Evolutionary conservation across 208 protist genomes (phyloP).

Genomic region (Leishmania aethiopica): DNA sequence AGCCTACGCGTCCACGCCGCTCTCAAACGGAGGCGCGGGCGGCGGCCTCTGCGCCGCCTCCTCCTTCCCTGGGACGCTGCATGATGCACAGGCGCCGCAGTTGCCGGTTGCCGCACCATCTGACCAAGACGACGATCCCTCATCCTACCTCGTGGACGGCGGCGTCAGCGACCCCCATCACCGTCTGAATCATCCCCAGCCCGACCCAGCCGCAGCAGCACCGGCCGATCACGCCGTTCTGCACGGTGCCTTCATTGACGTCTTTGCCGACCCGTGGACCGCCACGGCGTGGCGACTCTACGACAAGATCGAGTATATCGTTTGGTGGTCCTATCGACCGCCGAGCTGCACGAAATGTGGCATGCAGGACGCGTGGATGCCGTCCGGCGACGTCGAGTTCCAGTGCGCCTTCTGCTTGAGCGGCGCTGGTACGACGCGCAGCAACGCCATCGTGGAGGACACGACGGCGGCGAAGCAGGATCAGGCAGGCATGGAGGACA

Average conservation of each 20-base stretch:
- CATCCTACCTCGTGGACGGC: background rate
- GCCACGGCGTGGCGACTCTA: conserved; percentile 54
- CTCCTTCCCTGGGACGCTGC: background rate
- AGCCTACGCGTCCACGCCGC: background rate
- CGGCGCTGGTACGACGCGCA: conserved; percentile 57
- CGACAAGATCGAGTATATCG: conserved; percentile 85
- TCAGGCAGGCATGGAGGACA: conserved; percentile 32
- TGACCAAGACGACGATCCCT: conserved; percentile 1
- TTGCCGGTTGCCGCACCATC: background rate
- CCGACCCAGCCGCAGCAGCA: background rate
- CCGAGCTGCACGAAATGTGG: conserved; percentile 61
- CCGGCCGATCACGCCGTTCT: conserved; percentile 45
- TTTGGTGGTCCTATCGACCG: conserved; percentile 82
- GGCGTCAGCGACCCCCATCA: background rate
- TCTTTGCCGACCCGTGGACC: conserved; percentile 62
- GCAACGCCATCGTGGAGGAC: conserved; percentile 72
- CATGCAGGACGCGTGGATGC: conserved; percentile 74
- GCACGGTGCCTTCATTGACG: conserved; percentile 60
- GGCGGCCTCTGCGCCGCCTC: background rate
- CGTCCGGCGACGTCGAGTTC: conserved; percentile 60
- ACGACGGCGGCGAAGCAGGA: conserved; percentile 18
- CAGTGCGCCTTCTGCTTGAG: conserved; percentile 67
- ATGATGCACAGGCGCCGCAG: background rate
- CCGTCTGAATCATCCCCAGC: background rate
- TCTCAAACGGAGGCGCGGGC: background rate